A percentile compares a stretch with the other conserved stretches of the same genome.
Conservation (phyloP, 495 filamentous ascomycete genomes). For the Talaromyces stipitatus region DNA sequence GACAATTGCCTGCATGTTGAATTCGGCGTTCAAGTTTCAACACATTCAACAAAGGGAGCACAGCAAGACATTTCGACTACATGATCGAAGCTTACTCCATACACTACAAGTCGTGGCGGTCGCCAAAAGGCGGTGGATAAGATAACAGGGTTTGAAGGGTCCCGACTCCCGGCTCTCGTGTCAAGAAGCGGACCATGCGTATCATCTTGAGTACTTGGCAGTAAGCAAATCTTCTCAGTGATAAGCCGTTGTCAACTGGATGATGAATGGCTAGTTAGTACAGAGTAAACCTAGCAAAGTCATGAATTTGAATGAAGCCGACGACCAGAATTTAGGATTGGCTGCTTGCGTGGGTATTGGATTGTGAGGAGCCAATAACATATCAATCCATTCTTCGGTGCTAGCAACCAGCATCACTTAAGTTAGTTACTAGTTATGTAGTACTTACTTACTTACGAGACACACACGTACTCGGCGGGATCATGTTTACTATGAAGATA, state of each 20-base stretch:
- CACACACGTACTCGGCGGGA: neutral
- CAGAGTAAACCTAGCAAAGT: neutral
- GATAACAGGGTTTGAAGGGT: neutral
- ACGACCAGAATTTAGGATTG: neutral
- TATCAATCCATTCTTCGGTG: neutral
- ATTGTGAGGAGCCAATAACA: neutral
- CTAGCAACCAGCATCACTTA: neutral
- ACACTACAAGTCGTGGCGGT: neutral
- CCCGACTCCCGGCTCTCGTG: neutral
- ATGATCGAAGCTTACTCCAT: neutral
- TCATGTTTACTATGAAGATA: neutral
- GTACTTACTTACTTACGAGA: neutral
- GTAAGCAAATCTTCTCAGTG: neutral
- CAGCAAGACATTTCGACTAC: no score
- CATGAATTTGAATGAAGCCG: neutral
- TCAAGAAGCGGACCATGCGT: neutral
- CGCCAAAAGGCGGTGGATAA: neutral
- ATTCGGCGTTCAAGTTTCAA: neutral
- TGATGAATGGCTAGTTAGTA: no score
- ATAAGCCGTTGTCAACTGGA: neutral
- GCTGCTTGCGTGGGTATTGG: neutral
- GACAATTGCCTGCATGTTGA: neutral
- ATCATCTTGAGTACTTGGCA: neutral
- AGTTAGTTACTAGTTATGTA: no score
- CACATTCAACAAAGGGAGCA: neutral